Percentiles rank a stretch among this genome's conserved stretches.
Evolutionary conservation across 306 rosid species (phyloP).

Genomic region (Hippophae gyantsensis): DNA sequence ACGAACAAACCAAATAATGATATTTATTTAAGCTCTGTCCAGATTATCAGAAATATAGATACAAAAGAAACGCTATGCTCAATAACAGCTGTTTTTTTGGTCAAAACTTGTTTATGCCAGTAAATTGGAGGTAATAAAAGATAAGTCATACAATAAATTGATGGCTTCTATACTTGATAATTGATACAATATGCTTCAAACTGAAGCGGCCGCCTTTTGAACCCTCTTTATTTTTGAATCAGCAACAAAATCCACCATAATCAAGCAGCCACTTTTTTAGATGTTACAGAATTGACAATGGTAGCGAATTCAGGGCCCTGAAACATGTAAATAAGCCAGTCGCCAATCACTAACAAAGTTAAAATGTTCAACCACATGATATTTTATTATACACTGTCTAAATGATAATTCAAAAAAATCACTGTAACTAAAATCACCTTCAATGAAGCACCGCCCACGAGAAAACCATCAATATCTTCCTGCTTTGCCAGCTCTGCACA

Average conservation of each 20-base stretch:
- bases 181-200: conserved; percentile 18
- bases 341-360: not conserved
- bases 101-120: too few species aligned
- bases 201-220: conserved; percentile 12
- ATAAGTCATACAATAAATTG: conserved; percentile 8
- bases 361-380: not conserved
- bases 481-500: conserved; percentile 84
- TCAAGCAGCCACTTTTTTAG: conserved; percentile 92
- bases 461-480: conserved; percentile 97
- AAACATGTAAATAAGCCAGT: conserved; percentile 14
- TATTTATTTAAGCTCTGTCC: too few species aligned
- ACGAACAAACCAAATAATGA: too few species aligned
- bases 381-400: not conserved
- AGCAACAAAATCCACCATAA: conserved; percentile 14
- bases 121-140: too few species aligned
- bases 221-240: conserved; percentile 22
- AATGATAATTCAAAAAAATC: conserved; percentile 6
- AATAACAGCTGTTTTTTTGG: too few species aligned
- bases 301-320: conserved; percentile 96
- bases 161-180: conserved; percentile 3
- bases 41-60: too few species aligned
- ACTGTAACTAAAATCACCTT: conserved; percentile 42
- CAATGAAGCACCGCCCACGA: conserved; percentile 94
- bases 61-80: too few species aligned
- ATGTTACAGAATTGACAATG: conserved; percentile 72